phyloP scores from a whole-genome alignment of 345 rosid genomes.

The Stellera chamaejasme region DNA sequence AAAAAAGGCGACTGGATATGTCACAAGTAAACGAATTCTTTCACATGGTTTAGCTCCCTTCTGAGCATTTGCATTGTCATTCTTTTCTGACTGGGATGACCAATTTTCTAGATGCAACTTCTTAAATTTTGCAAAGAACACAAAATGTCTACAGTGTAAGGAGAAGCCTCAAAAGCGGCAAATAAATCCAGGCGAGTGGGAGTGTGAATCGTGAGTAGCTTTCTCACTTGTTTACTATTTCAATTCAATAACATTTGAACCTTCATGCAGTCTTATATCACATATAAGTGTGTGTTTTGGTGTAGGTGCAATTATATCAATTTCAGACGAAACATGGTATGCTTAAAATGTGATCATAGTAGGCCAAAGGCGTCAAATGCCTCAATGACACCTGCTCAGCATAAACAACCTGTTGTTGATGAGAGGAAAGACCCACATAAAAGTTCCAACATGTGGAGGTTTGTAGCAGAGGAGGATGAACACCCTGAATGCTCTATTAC shows the following conservation, averaged over 20 bases:
- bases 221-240: background rate
- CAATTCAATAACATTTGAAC: background rate
- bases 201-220: slow-evolving; percentile 79
- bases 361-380: slow-evolving; percentile 42
- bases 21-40: slow-evolving; percentile 34
- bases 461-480: slow-evolving; percentile 32
- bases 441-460: slow-evolving; percentile 38
- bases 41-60: slow-evolving; percentile 1
- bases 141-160: slow-evolving; percentile 65
- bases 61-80: slow-evolving; percentile 3
- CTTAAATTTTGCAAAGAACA: slow-evolving; percentile 77
- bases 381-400: slow-evolving; percentile 14
- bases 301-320: slow-evolving; percentile 74
- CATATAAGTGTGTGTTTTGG: background rate
- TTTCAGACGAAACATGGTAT: slow-evolving; percentile 66
- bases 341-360: slow-evolving; percentile 85
- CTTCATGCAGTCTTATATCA: background rate
- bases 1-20: slow-evolving; percentile 98
- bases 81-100: slow-evolving; percentile 13
- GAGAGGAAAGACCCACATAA: slow-evolving; percentile 11
- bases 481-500: slow-evolving; percentile 11
- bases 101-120: slow-evolving; percentile 61
- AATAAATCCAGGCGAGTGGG: slow-evolving; percentile 95
- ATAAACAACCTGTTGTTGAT: background rate
- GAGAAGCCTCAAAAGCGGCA: slow-evolving; percentile 69